Base-by-base conservation (phyloP, 192 early-diverging fungal species). In the Linderina pennispora region DNA sequence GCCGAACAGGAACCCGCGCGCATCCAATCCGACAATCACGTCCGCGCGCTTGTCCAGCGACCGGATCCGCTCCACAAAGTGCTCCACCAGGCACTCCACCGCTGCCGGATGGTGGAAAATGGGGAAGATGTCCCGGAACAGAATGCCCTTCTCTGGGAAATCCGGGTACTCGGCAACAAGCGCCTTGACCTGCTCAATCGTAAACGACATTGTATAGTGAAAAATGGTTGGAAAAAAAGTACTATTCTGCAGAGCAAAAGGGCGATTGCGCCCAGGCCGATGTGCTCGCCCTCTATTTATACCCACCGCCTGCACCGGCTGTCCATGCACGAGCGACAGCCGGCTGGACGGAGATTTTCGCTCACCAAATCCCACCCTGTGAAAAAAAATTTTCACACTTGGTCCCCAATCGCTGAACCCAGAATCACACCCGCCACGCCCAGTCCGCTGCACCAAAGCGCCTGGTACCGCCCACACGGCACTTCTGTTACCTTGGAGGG, bases 61-160 rank as follows among this genome's bases (percentile, higher is more conserved):
- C 46, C 53, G 66, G 62, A 89, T 74, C 60, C 91, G 87, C 60
- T 92, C 76, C 24, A 86, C 81, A 64, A 99, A 84, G 76, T 94
- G 80, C 51, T 77, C 79, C 33, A 94, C 84, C 10, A 98, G 77
- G 35, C 84, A 80, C 74, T 94, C 91, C 37, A 96, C 88, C 15
- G 95, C 97, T 24, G 75, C 79, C 18, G 94, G 94, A 61, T 94
- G 85, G 59, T 87, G 87, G 80, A 99, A 99, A 48, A 99, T 81
- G 33, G 91, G 90, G 56, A 97, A 93, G 59, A 99, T 93, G 65
- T 99, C 89, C 58, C 86, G 88, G 83, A 99, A 99, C 53, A 92
- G 62, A 50, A 99, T 97, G 16, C 97, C 95, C 79, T 82, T 64
- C 57, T 79, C 76, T 20, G 90, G 90, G 58, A 91, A 91, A 68